Percentiles rank a stretch among this genome's conserved stretches.
Evolutionary conservation across 2,329 filamentous ascomycete genomes (phyloP).

Genomic region (Cytospora mali): DNA sequence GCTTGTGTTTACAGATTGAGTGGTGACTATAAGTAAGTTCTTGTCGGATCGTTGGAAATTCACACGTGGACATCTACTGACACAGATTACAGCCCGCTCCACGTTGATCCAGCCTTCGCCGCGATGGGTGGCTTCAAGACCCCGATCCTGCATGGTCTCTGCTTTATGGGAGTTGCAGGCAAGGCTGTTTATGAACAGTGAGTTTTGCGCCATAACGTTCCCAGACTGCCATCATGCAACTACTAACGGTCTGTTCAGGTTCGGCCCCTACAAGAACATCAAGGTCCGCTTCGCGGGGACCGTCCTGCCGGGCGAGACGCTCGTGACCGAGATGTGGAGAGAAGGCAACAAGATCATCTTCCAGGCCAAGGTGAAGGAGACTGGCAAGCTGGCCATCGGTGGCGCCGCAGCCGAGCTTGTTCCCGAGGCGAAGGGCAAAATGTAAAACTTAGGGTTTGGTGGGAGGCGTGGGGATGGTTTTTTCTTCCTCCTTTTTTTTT

Average conservation of each 20-base stretch:
- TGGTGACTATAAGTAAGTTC: slow-evolving; percentile 79
- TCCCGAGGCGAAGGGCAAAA: slow-evolving; percentile 37
- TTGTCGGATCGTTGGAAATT: neutral
- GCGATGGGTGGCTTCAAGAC: slow-evolving; percentile 93
- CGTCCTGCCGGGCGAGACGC: slow-evolving; percentile 84
- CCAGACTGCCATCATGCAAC: neutral
- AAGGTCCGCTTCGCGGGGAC: slow-evolving; percentile 90
- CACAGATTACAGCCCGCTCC: slow-evolving; percentile 64
- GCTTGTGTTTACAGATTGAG: slow-evolving; percentile 91
- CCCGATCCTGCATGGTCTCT: slow-evolving; percentile 95
- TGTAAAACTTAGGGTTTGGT: slow-evolving; percentile 20
- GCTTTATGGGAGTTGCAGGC: slow-evolving; percentile 87
- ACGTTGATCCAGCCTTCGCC: slow-evolving; percentile 92
- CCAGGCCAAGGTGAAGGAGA: slow-evolving; percentile 89
- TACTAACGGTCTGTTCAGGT: slow-evolving; percentile 41
- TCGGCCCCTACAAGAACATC: slow-evolving; percentile 83
- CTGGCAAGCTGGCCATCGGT: slow-evolving; percentile 83
- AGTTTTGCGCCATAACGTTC: slow-evolving; percentile 10
- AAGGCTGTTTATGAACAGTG: slow-evolving; percentile 82
- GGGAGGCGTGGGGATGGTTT: neutral
- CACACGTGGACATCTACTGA: neutral
- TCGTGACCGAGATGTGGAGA: slow-evolving; percentile 94
- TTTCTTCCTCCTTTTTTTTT: too few relatives aligned
- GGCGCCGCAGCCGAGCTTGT: slow-evolving; percentile 79
- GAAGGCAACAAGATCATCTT: slow-evolving; percentile 79